phyloP scores from a whole-genome alignment of 768 basidiomycete genomes.

The Butyriboletus loyo region DNA sequence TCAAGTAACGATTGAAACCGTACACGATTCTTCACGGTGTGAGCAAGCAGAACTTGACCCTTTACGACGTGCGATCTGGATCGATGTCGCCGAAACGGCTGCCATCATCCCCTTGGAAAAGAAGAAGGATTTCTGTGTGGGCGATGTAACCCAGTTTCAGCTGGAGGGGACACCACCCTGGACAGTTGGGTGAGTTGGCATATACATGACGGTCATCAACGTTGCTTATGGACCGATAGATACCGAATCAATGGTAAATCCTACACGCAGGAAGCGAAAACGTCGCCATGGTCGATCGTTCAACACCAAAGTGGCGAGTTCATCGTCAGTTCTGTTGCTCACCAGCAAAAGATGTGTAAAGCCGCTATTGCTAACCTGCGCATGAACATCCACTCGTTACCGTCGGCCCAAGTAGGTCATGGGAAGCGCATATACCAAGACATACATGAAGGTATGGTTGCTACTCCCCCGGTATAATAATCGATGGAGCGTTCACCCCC shows the following conservation, averaged over 20 bases:
- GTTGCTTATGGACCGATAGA: slow-evolving; percentile 37
- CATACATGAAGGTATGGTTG: slow-evolving; percentile 74
- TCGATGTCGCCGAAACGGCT: slow-evolving; percentile 96
- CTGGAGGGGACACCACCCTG: slow-evolving; percentile 93
- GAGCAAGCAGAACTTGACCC: slow-evolving; percentile 68
- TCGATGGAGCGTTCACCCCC: background rate
- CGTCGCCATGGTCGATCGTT: slow-evolving; percentile 80
- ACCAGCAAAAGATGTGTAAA: slow-evolving; percentile 91
- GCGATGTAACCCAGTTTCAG: slow-evolving; percentile 87
- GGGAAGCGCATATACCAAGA: slow-evolving; percentile 81
- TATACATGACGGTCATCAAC: background rate
- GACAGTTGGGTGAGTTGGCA: slow-evolving; percentile 66
- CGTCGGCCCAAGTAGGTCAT: slow-evolving; percentile 84
- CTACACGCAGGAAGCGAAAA: slow-evolving; percentile 69
- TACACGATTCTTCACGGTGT: slow-evolving; percentile 81
- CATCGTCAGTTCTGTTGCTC: slow-evolving; percentile 81
- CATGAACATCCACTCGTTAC: slow-evolving; percentile 75
- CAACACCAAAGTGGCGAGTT: slow-evolving; percentile 85
- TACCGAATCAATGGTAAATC: slow-evolving; percentile 79
- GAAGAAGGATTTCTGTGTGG: slow-evolving; percentile 81
- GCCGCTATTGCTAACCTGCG: slow-evolving; percentile 72
- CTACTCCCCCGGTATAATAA: background rate
- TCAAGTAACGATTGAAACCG: slow-evolving; percentile 69
- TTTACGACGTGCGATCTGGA: slow-evolving; percentile 61
- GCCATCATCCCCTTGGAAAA: slow-evolving; percentile 83